Base-by-base conservation (phyloP, 1,284 basidiomycete species). In the Cystobasidium sp. region DNA sequence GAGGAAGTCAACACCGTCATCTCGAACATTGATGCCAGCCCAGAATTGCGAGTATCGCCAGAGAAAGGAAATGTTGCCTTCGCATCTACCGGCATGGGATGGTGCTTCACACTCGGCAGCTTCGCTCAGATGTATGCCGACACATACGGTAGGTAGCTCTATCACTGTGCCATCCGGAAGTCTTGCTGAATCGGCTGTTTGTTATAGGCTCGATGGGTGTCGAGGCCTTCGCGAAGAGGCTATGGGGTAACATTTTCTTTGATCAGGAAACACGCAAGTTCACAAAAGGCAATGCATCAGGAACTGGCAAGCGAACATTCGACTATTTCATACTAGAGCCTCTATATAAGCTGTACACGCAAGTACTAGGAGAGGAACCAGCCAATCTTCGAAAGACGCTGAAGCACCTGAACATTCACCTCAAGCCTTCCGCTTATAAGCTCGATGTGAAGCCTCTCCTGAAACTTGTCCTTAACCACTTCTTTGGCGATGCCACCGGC, bases 221-320 rank as follows among this genome's bases (percentile, higher is more conserved):
- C 10, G 83, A 85, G 55, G 84, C 84, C 63, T 86, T 88, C 78
- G 93, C 95, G 18, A 88, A 89, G 79, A 89, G 97, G 51, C 88
- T 99, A 12, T 99, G 97, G 97, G 97, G 97, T 37, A 96, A 99
- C 83, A 94, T 99, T 80, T 99, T 94, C 85, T 98, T 93, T 84
- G 88, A 94, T 82, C 81, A 86, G 47, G 89, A 91, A 67, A 82
- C 83, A 64, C 89, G 94, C 77, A 97, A 94, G 82, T 99, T 99
- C 82, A 90, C 89, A 7, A 88, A 94, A 68, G 94, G 92, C 80
- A 88, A 89, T 37, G 84, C 87, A 0, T 92, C 95, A 78, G 88
- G 92, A 0, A 93, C 94, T 80, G 86, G 89, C 46, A 88, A 88
- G 76, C 88, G 97, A 49, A 90, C 91, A 52, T 99, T 99, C 81